These are phyloP conservation scores for Salmacisia buchloeana DNA, from an alignment of 1,284 basidiomycete genomes.

Conservation along the genomic window DNA sequence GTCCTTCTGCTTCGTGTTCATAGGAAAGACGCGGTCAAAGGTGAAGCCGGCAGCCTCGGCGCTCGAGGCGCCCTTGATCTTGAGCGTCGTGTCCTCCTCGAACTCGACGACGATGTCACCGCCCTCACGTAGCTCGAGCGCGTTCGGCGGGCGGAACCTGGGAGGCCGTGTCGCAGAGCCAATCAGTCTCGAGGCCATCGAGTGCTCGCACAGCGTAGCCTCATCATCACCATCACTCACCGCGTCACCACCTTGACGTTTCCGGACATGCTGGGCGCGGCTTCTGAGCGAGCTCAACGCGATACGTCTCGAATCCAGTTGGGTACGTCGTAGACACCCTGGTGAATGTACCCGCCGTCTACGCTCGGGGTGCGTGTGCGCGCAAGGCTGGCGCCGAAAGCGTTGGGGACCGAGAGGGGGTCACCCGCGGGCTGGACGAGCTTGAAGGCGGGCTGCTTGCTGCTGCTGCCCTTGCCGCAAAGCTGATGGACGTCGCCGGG, in stretches of 20 bases:
- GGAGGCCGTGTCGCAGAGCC: background rate
- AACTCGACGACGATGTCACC: conserved; percentile 88
- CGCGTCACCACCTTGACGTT: conserved; percentile 47
- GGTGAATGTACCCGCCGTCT: too few relatives aligned
- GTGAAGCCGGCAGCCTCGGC: conserved; percentile 70
- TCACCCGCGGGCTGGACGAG: too few relatives aligned
- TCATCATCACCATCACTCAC: background rate
- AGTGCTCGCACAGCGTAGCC: background rate
- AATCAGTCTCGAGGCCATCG: background rate
- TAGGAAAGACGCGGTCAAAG: conserved; percentile 93
- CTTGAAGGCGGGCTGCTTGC: too few relatives aligned
- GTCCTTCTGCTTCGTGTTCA: conserved; percentile 82
- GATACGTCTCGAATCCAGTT: too few relatives aligned
- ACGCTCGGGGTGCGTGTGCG: too few relatives aligned
- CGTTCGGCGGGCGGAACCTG: conserved; percentile 91
- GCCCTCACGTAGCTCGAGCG: conserved; percentile 79
- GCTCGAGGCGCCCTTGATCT: conserved; percentile 52
- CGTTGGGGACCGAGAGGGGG: too few relatives aligned
- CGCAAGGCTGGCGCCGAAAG: too few relatives aligned
- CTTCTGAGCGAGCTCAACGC: too few relatives aligned
- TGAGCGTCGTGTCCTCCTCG: conserved; percentile 71
- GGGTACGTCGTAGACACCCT: too few relatives aligned
- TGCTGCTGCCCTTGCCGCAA: too few relatives aligned
- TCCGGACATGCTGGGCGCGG: conserved; percentile 41
- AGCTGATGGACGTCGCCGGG: too few relatives aligned